Base-by-base conservation (phyloP, 805 yeast genomes). In the Ogataea nonfermentans region DNA sequence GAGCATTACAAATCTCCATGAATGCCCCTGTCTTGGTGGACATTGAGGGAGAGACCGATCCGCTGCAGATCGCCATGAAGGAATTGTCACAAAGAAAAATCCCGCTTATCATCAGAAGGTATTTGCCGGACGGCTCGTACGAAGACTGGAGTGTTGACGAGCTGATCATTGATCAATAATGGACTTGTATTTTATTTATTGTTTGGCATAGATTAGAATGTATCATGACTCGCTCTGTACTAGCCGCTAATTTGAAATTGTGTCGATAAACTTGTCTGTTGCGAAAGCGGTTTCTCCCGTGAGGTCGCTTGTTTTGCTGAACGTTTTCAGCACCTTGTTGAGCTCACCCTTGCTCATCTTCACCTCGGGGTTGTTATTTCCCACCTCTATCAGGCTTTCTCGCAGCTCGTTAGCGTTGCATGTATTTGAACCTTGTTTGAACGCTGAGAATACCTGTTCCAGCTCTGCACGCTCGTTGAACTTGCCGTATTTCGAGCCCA, bases 101-200 rank as follows among this genome's bases (percentile, higher is more conserved):
- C 41, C 99, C 99, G 1, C 74, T 93, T 55, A 95, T 95, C 32
- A 86, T 93, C 34, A 80, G 99, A 75, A 77, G 99, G 66, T 95
- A 88, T 61, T 74, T 93, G 53, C 99, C 99, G 3, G 99, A 95
- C 61, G 96, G 98, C 5, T 79, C 95, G 37, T 91, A 79, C 57
- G 99, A 93, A 68, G 99, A 93, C 62, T 93, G 99, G 99, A 95
- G 96, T 37, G 93, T 96, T 57, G 98, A 93, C 64, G 99, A 93
- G 67, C 76, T 93, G 58, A 90, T 93, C 59, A 86, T 90, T 41
- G 98, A 93, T 63, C 62, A 55, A 42, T 54, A 41, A 35, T 17
- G 32, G 15, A 30, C 27, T 30, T 37, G 41, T 37, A 37, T 37
- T 37, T 37, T 37, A 37, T 33, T 39, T 28, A 39, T 39, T 23